Conservation (phyloP, 139 green algal genomes). For the Asterochloris erici region DNA sequence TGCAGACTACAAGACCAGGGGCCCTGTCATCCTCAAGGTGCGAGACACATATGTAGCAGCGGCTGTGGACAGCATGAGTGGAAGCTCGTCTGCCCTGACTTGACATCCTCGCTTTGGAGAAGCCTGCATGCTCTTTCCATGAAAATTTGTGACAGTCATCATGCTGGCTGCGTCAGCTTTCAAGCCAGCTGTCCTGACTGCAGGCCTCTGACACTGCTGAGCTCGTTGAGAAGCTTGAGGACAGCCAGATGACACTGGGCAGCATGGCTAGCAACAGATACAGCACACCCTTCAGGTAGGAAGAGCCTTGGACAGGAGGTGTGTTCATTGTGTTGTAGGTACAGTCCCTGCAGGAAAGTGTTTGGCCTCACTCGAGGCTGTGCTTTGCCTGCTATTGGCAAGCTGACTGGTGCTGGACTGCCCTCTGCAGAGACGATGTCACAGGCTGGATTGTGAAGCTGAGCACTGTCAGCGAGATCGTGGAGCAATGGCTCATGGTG, state of each 20-base stretch:
- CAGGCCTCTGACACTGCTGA: conserved; percentile 78
- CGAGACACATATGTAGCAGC: background rate
- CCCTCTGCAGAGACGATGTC: conserved; percentile 7
- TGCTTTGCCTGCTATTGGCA: too few relatives aligned
- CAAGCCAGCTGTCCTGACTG: background rate
- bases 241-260: conserved; percentile 90
- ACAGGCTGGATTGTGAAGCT: conserved; percentile 68
- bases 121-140: background rate
- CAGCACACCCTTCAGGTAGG: conserved; percentile 65
- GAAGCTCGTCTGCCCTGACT: background rate
- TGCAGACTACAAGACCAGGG: conserved; percentile 87
- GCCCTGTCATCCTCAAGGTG: conserved; percentile 83
- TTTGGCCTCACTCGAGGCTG: too few relatives aligned
- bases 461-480: conserved; percentile 74
- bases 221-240: conserved; percentile 94
- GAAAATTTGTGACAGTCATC: background rate
- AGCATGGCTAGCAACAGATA: conserved; percentile 93
- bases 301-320: conserved; percentile 65
- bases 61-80: too few relatives aligned
- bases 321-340: background rate
- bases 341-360: too few relatives aligned
- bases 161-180: background rate
- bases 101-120: background rate
- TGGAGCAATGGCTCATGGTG: conserved; percentile 94
- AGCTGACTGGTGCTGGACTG: too few relatives aligned